Percentiles rank a stretch among this genome's conserved stretches.
These are phyloP conservation scores for Sugiyamaella smithiae DNA, from an alignment of 805 yeast genomes.

Conservation along the genomic window DNA sequence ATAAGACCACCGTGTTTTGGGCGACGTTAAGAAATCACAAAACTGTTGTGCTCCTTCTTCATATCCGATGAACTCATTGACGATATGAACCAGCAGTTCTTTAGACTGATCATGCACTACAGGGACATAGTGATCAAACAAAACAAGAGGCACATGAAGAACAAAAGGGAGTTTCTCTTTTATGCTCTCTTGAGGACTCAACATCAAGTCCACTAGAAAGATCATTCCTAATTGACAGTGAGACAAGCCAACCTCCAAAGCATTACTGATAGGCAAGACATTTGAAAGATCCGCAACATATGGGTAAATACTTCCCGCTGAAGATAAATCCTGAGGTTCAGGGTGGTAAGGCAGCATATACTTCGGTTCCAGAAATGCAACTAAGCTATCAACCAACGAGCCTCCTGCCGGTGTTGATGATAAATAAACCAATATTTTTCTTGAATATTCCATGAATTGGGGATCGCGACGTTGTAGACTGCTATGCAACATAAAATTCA, in stretches of 20 bases:
- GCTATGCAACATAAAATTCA: constrained; percentile 65
- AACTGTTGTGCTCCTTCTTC: constrained; percentile 6
- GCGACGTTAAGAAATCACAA: constrained; percentile 11
- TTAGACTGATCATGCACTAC: constrained; percentile 84
- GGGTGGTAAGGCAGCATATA: constrained; percentile 78
- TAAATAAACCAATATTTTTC: constrained; percentile 78
- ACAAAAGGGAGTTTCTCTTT: constrained; percentile 63
- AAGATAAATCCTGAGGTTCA: constrained; percentile 33
- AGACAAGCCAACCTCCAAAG: constrained; percentile 75
- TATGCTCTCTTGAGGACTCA: constrained; percentile 58
- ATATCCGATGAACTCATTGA: constrained; percentile 58
- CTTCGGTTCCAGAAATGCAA: constrained; percentile 74
- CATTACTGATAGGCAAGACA: constrained; percentile 47
- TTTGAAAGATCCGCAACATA: constrained; percentile 72
- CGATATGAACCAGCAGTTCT: constrained; percentile 66
- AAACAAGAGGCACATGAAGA: constrained; percentile 72
- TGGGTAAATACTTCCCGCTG: constrained; percentile 49
- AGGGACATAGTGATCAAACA: constrained; percentile 83
- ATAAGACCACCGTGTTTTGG: constrained; percentile 66
- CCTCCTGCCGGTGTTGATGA: constrained; percentile 48
- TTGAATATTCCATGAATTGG: constrained; percentile 68
- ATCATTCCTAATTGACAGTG: constrained; percentile 84
- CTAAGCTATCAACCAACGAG: constrained; percentile 55
- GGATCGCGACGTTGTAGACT: constrained; percentile 71
- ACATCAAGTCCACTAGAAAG: constrained; percentile 75